Evolutionary conservation across 345 rosid species (phyloP).

Genomic region (Crucihimalaya himalaica): DNA sequence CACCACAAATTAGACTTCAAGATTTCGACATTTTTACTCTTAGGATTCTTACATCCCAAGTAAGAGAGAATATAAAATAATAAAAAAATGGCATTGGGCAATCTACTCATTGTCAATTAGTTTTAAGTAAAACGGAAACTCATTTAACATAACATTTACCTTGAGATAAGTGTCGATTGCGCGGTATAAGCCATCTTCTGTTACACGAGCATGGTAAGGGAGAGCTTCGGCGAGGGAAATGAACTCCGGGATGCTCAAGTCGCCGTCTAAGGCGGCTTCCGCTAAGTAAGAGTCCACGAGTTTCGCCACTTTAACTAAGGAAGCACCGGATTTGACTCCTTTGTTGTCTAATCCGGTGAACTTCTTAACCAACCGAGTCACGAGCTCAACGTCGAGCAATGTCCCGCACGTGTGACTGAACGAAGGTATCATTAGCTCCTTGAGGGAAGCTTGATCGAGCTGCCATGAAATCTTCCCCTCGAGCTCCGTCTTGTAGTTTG

Average conservation of each 20-base stretch:
- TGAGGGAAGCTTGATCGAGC: slow-evolving; percentile 80
- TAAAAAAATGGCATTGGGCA: neutral
- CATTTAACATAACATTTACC: slow-evolving; percentile 39
- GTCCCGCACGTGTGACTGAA: slow-evolving; percentile 83
- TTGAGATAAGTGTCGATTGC: slow-evolving; percentile 90
- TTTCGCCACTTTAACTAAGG: slow-evolving; percentile 70
- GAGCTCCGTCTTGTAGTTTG: slow-evolving; percentile 56
- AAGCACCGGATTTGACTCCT: slow-evolving; percentile 49
- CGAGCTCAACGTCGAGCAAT: slow-evolving; percentile 74
- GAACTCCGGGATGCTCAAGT: slow-evolving; percentile 57
- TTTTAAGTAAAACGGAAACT: neutral
- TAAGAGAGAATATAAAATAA: neutral
- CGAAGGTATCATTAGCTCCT: slow-evolving; percentile 89
- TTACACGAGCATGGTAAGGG: slow-evolving; percentile 70
- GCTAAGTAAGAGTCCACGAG: slow-evolving; percentile 80
- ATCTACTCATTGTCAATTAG: neutral
- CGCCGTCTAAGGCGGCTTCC: slow-evolving; percentile 65
- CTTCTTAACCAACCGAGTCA: slow-evolving; percentile 63
- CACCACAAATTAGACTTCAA: neutral
- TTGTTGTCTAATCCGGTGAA: slow-evolving; percentile 51
- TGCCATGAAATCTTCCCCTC: slow-evolving; percentile 81
- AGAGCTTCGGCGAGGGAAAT: slow-evolving; percentile 62
- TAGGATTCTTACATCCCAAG: neutral
- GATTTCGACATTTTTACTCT: neutral
- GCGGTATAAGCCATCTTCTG: slow-evolving; percentile 76